Evolutionary conservation across 257 asterid species (phyloP).

Genomic region (Solanum appendiculatum): DNA sequence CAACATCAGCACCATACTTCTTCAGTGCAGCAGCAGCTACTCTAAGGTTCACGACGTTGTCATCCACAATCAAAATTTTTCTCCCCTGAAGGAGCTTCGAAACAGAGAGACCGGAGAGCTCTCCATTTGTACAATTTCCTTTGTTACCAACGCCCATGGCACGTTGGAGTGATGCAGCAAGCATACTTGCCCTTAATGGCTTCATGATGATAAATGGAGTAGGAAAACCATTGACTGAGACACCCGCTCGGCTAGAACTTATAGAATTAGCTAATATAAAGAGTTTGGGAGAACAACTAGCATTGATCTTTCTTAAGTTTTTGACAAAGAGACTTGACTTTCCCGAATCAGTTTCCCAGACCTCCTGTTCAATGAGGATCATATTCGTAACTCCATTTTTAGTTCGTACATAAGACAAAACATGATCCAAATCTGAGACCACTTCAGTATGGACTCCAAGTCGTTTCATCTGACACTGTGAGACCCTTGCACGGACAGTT

Average conservation of each 20-base stretch:
- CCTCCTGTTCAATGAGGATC: slow-evolving; percentile 66
- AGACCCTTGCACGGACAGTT: slow-evolving; percentile 53
- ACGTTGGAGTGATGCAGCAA: slow-evolving; percentile 76
- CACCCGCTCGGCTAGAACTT: slow-evolving; percentile 15
- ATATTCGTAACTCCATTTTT: slow-evolving; percentile 18
- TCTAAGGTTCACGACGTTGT: slow-evolving; percentile 78
- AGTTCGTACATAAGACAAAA: slow-evolving; percentile 10
- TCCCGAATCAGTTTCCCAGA: slow-evolving; percentile 49
- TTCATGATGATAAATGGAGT: slow-evolving; percentile 45
- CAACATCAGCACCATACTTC: slow-evolving; percentile 94
- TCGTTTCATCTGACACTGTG: slow-evolving; percentile 68
- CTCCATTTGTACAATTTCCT: slow-evolving; percentile 41
- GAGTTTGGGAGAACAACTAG: slow-evolving; percentile 22
- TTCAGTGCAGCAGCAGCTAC: slow-evolving; percentile 83
- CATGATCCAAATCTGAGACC: slow-evolving; percentile 29
- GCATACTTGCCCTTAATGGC: slow-evolving; percentile 82
- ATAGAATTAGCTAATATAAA: slow-evolving; percentile 54
- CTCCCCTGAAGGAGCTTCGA: slow-evolving; percentile 70
- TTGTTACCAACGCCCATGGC: slow-evolving; percentile 55
- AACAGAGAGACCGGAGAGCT: slow-evolving; percentile 34
- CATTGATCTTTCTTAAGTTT: slow-evolving; percentile 13
- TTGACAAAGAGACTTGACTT: slow-evolving; percentile 13
- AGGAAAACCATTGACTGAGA: slow-evolving; percentile 16
- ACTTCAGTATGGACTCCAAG: slow-evolving; percentile 61
- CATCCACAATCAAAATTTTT: slow-evolving; percentile 79